Evolutionary conservation across 78 protist species (phyloP).

Genomic region (Salpingoeca rosetta): DNA sequence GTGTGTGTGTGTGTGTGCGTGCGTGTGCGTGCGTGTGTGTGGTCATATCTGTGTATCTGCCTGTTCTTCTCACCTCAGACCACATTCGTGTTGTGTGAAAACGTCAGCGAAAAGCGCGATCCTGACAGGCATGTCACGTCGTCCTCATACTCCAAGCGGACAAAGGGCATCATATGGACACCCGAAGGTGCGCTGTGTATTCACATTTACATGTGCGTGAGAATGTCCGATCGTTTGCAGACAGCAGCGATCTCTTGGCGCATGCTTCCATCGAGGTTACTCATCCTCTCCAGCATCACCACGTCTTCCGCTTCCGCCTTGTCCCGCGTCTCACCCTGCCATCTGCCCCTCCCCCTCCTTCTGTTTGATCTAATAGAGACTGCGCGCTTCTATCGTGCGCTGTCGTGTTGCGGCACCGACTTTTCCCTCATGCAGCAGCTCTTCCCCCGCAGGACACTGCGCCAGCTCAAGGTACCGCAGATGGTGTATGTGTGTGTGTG

Average conservation of each 20-base stretch:
- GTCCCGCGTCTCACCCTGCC: too few species aligned
- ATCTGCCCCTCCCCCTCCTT: too few species aligned
- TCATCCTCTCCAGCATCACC: too few species aligned
- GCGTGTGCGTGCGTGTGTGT: not conserved
- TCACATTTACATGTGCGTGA: not conserved
- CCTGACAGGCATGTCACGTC: not conserved
- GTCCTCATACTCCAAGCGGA: not conserved
- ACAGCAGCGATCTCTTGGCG: not conserved
- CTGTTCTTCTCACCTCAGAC: not conserved
- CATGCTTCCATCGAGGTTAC: not conserved
- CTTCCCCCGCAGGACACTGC: too few species aligned
- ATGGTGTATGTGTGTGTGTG: too few species aligned
- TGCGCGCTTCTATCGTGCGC: too few species aligned
- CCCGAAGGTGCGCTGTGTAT: not conserved
- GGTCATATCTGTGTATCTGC: not conserved
- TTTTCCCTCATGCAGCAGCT: too few species aligned
- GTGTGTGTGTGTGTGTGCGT: not conserved
- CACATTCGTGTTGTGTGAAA: not conserved
- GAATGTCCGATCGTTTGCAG: not conserved
- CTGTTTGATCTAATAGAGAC: too few species aligned
- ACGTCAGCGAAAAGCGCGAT: not conserved
- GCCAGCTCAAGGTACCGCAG: too few species aligned
- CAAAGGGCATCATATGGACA: not conserved
- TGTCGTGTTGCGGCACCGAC: too few species aligned
- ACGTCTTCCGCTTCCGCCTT: too few species aligned